Evolutionary conservation across 1,284 basidiomycete genomes (phyloP).

Genomic region (Cutaneotrichosporon sp.): DNA sequence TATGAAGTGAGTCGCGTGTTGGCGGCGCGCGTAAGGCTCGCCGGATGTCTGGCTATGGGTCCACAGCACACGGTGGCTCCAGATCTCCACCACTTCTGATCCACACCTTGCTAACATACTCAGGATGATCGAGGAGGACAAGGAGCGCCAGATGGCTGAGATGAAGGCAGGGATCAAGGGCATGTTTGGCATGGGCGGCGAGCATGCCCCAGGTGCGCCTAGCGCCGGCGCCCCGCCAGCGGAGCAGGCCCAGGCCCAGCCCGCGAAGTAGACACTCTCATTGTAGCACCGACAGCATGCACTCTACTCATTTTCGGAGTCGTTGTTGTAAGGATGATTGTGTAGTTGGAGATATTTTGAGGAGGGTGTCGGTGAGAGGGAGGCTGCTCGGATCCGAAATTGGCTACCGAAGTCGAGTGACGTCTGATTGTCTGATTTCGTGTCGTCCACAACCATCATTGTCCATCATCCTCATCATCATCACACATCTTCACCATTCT

Average conservation of each 20-base stretch:
- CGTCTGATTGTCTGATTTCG: background rate
- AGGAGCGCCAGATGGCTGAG: slow-evolving; percentile 68
- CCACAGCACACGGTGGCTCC: background rate
- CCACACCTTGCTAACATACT: slow-evolving; percentile 1
- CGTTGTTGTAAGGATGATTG: background rate
- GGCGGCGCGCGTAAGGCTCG: background rate
- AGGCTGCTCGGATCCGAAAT: slow-evolving; percentile 13
- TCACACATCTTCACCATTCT: background rate
- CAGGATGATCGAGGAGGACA: slow-evolving; percentile 64
- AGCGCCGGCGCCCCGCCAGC: slow-evolving; percentile 1
- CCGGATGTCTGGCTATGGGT: background rate
- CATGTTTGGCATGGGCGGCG: slow-evolving; percentile 45
- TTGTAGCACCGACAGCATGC: slow-evolving; percentile 11
- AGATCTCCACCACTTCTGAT: background rate
- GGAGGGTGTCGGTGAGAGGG: background rate
- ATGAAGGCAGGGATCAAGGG: slow-evolving; percentile 57
- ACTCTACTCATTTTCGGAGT: slow-evolving; percentile 8
- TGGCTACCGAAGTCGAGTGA: slow-evolving; percentile 9
- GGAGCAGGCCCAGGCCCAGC: slow-evolving; percentile 1
- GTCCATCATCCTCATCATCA: background rate
- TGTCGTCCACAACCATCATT: background rate
- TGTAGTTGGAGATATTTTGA: background rate
- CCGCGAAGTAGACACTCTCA: slow-evolving; percentile 4
- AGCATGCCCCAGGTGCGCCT: slow-evolving; percentile 27
- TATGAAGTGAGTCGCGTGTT: slow-evolving; percentile 57